Evolutionary conservation across 1,284 basidiomycete species (phyloP).

Genomic region (Mycena citricolor): DNA sequence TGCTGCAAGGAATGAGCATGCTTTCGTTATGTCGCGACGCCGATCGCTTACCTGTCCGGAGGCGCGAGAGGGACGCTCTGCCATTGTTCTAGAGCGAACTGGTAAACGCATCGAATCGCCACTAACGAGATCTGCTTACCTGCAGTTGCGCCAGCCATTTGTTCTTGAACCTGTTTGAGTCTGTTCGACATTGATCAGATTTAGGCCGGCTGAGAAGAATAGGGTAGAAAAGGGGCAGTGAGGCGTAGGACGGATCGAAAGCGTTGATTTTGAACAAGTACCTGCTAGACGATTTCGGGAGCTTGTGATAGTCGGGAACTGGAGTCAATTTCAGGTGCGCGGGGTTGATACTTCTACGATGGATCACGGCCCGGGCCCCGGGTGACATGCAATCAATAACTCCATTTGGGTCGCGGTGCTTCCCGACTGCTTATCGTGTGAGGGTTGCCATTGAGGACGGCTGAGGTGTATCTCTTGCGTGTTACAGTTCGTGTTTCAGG

Average conservation of each 20-base stretch:
- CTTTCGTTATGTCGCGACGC: neutral
- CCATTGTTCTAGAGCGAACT: slow-evolving; percentile 59
- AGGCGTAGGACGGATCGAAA: neutral
- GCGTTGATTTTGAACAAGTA: no score
- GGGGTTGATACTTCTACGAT: no score
- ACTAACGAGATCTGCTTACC: slow-evolving; percentile 38
- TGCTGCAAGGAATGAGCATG: slow-evolving; percentile 46
- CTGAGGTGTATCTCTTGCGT: no score
- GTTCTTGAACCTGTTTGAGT: slow-evolving; percentile 48
- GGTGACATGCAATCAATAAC: no score
- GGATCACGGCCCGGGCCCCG: no score
- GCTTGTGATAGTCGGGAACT: no score
- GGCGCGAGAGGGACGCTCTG: slow-evolving; percentile 75
- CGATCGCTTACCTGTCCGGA: slow-evolving; percentile 62
- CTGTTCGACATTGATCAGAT: slow-evolving; percentile 46
- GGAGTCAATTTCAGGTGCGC: no score
- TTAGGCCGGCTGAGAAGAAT: neutral
- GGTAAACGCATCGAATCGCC: slow-evolving; percentile 10
- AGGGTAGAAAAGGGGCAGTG: neutral
- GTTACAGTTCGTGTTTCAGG: neutral
- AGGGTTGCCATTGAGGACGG: no score
- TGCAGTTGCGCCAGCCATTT: slow-evolving; percentile 38
- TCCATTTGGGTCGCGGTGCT: no score
- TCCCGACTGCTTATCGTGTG: no score
- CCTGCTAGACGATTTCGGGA: no score